phyloP scores from a whole-genome alignment of 1,139 yeast species.

The Lipomyces yarrowii region DNA sequence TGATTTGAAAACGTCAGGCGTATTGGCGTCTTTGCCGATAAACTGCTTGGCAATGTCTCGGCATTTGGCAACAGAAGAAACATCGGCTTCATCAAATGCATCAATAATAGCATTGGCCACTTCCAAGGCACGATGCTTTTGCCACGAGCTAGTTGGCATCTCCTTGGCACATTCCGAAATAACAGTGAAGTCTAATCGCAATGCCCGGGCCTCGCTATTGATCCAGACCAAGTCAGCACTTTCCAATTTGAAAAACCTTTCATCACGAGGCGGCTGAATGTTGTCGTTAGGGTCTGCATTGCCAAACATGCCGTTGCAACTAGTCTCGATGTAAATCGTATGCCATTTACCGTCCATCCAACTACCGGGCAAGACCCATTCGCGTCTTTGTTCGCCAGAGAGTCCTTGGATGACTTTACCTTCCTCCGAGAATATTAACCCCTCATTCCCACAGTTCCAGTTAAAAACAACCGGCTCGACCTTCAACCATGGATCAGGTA shows the following conservation, averaged over 20 bases:
- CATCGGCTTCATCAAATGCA: slow-evolving; percentile 61
- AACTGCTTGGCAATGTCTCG: slow-evolving; percentile 64
- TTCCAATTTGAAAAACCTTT: slow-evolving; percentile 65
- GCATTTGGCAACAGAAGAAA: slow-evolving; percentile 56
- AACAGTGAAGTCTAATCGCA: slow-evolving; percentile 81
- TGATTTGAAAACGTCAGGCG: slow-evolving; percentile 58
- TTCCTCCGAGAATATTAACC: slow-evolving; percentile 63
- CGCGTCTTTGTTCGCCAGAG: slow-evolving; percentile 35
- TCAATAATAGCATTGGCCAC: slow-evolving; percentile 79
- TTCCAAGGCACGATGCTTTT: slow-evolving; percentile 78
- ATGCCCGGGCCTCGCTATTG: slow-evolving; percentile 73
- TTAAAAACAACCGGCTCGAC: slow-evolving; percentile 62
- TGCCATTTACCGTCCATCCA: slow-evolving; percentile 51
- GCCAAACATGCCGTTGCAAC: slow-evolving; percentile 95
- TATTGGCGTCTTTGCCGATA: slow-evolving; percentile 65
- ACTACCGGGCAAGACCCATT: slow-evolving; percentile 63
- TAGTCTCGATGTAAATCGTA: slow-evolving; percentile 75
- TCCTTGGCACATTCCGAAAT: slow-evolving; percentile 89
- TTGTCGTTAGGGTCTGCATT: slow-evolving; percentile 59
- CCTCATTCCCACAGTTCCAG: slow-evolving; percentile 87
- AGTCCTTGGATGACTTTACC: slow-evolving; percentile 79
- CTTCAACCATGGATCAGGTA: not conserved
- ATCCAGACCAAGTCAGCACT: slow-evolving; percentile 80
- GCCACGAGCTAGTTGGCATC: slow-evolving; percentile 63
- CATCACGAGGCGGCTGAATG: slow-evolving; percentile 65